Evolutionary conservation across 495 filamentous ascomycete species (phyloP).

Genomic region (Hypoxylon trugodes): DNA sequence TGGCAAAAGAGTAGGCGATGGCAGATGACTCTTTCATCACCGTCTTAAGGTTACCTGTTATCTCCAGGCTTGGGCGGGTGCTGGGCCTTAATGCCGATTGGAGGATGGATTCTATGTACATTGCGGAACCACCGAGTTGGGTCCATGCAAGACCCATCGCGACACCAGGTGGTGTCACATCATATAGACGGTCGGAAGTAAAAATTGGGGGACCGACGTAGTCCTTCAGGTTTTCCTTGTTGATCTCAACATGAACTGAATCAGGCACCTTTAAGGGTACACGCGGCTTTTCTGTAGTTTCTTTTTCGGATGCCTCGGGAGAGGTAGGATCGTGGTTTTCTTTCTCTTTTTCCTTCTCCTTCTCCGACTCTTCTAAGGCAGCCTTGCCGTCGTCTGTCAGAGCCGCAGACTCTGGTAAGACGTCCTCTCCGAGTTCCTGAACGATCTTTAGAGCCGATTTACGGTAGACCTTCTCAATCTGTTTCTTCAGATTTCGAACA

Average conservation of each 20-base stretch:
- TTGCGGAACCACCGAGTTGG: constrained; percentile 93
- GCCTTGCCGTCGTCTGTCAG: constrained; percentile 89
- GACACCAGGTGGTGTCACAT: constrained; percentile 93
- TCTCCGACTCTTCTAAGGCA: constrained; percentile 72
- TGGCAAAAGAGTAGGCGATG: constrained; percentile 96
- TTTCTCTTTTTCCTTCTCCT: constrained; percentile 41
- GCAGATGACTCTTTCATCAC: constrained; percentile 98
- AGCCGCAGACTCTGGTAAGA: constrained; percentile 79
- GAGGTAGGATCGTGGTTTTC: constrained; percentile 32
- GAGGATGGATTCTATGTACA: constrained; percentile 97
- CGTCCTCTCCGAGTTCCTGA: constrained; percentile 90
- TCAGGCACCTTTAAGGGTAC: constrained; percentile 86
- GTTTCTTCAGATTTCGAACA: constrained; percentile 98
- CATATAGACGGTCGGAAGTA: constrained; percentile 94
- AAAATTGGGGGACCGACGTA: constrained; percentile 97
- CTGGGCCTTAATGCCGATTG: constrained; percentile 76
- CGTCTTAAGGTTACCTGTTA: constrained; percentile 91
- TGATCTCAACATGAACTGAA: constrained; percentile 84
- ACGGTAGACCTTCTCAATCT: constrained; percentile 98
- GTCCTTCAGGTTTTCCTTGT: constrained; percentile 91
- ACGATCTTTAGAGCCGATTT: constrained; percentile 98
- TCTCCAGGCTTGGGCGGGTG: constrained; percentile 81
- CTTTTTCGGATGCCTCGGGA: constrained; percentile 40
- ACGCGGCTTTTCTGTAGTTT: constrained; percentile 71
- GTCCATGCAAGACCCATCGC: constrained; percentile 99